Percentiles rank a stretch among this genome's conserved stretches.
phyloP scores from a whole-genome alignment of 2,329 filamentous ascomycete species.

The Microdochium bolleyi region DNA sequence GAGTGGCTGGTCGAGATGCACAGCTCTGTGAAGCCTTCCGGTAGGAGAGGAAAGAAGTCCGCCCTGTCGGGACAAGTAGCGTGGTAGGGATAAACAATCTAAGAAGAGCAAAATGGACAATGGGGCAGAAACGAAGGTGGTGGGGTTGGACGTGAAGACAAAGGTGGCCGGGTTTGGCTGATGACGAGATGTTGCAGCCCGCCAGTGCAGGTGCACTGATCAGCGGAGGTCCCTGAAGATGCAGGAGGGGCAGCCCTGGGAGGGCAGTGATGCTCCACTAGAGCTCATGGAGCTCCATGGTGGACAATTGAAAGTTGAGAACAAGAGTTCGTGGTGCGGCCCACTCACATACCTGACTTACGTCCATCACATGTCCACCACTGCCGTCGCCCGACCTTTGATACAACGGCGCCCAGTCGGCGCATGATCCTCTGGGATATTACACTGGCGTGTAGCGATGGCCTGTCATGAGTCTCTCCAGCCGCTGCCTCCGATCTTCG shows the following conservation, averaged over 20 bases:
- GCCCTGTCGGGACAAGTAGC: neutral
- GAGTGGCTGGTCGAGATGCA: too few relatives aligned
- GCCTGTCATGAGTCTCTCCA: neutral
- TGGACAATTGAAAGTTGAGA: neutral
- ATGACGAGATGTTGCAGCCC: neutral
- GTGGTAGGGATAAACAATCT: neutral
- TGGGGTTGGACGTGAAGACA: neutral
- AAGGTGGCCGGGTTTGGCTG: neutral
- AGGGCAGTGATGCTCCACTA: neutral
- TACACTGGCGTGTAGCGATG: neutral
- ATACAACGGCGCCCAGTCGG: neutral
- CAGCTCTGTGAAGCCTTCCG: too few relatives aligned
- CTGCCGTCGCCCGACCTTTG: neutral
- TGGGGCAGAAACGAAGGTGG: neutral
- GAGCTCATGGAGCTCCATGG: neutral
- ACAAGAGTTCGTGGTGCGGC: neutral
- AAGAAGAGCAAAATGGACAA: neutral
- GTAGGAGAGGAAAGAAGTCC: too few relatives aligned
- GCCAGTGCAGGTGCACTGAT: neutral
- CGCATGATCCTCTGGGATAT: neutral
- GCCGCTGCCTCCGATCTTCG: slow-evolving; percentile 2
- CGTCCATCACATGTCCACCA: neutral
- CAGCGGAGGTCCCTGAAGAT: neutral
- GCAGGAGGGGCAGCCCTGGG: neutral
- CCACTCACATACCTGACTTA: too few relatives aligned